phyloP scores from a whole-genome alignment of 73 alveolate genomes.

The Blepharisma japonicum region DNA sequence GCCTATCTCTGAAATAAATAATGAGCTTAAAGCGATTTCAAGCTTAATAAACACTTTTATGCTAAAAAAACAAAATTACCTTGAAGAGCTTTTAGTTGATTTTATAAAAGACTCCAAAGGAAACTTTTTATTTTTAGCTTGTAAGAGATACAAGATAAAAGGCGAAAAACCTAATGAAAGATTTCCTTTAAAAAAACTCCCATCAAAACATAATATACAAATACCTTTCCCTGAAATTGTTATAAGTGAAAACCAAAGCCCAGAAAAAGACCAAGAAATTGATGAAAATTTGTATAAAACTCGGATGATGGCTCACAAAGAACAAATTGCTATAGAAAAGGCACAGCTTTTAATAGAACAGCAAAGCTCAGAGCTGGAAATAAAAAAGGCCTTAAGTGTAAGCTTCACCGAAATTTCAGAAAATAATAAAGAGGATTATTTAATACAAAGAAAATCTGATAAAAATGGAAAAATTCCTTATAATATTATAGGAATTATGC shows the following conservation, averaged over 20 bases:
- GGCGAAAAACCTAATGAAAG: not conserved
- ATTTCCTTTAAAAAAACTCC: not conserved
- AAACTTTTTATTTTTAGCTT: not conserved
- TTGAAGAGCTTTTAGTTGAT: constrained; percentile 18
- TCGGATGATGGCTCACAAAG: too few species aligned
- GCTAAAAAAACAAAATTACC: not conserved
- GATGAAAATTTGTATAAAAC: too few species aligned
- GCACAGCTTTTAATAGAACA: too few species aligned
- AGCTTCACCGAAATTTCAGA: too few species aligned
- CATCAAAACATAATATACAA: too few species aligned
- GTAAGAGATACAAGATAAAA: not conserved
- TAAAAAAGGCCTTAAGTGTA: too few species aligned
- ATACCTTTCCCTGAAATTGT: too few species aligned
- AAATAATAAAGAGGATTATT: not conserved
- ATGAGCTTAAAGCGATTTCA: not conserved
- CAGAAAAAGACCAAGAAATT: too few species aligned
- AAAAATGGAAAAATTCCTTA: not conserved
- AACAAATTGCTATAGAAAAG: too few species aligned
- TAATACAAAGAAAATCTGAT: not conserved
- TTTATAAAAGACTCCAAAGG: not conserved
- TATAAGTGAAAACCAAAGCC: too few species aligned
- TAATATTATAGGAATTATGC: constrained; percentile 9
- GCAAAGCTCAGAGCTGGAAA: too few species aligned
- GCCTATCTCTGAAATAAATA: not conserved
- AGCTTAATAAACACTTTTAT: not conserved